Percentiles rank a stretch among this genome's conserved stretches.
These are phyloP conservation scores for Zelonia costaricensis DNA, from an alignment of 208 protist genomes.

Conservation along the genomic window DNA sequence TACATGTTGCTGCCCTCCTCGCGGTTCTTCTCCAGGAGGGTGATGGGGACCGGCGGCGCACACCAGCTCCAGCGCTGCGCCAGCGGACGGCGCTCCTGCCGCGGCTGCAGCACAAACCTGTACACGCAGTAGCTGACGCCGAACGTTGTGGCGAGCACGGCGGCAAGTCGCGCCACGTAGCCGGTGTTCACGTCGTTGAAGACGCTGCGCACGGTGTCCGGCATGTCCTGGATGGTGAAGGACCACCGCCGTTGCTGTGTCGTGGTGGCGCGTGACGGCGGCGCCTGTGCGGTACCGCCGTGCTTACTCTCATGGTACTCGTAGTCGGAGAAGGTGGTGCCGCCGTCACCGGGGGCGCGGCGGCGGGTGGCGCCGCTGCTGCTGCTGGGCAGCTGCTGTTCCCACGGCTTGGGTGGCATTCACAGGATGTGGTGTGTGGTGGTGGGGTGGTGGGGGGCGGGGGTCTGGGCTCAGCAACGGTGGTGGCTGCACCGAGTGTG, in stretches of 20 bases:
- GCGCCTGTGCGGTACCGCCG: constrained; percentile 2
- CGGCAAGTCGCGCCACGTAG: constrained; percentile 54
- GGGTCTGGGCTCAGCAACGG: neutral
- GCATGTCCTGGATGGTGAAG: constrained; percentile 75
- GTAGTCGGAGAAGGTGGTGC: constrained; percentile 30
- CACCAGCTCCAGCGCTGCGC: constrained; percentile 70
- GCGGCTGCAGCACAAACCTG: constrained; percentile 36
- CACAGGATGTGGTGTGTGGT: neutral
- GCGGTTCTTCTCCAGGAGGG: constrained; percentile 64
- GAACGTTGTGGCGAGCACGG: constrained; percentile 14
- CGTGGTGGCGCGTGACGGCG: neutral
- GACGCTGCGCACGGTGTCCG: constrained; percentile 16
- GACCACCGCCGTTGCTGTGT: constrained; percentile 54
- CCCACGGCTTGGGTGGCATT: constrained; percentile 46
- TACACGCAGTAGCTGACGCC: constrained; percentile 49
- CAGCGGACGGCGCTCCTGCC: constrained; percentile 63
- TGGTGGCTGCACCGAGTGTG: neutral
- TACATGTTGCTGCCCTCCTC: constrained; percentile 64
- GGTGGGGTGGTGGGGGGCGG: neutral
- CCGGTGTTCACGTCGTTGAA: constrained; percentile 81
- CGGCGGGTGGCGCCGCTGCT: constrained; percentile 9
- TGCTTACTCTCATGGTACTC: constrained; percentile 29
- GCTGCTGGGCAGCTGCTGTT: constrained; percentile 10
- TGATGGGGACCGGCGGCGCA: constrained; percentile 63
- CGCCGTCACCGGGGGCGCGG: neutral